phyloP scores from a whole-genome alignment of 805 yeast species.

The Pichia nanzhaoensis region DNA sequence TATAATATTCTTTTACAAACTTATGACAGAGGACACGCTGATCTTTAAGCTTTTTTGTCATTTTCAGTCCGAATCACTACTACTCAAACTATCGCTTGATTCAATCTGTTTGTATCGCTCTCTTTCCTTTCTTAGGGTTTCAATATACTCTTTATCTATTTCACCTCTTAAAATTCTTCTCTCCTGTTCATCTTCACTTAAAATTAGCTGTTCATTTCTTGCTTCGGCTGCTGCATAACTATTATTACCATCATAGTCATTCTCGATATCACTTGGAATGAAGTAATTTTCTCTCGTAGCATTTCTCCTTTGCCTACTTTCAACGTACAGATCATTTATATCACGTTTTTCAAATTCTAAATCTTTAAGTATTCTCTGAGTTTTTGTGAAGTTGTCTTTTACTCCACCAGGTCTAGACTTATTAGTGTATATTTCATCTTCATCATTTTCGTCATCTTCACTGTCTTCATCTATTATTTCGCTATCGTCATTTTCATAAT shows the following conservation, averaged over 20 bases:
- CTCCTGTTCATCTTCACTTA: slow-evolving; percentile 18
- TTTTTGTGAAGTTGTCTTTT: slow-evolving; percentile 2
- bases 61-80: slow-evolving; percentile 5
- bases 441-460: not conserved
- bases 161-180: slow-evolving; percentile 14
- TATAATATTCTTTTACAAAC: too few species aligned
- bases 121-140: slow-evolving; percentile 3
- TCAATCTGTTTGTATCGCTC: not conserved
- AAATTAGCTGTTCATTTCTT: slow-evolving; percentile 13
- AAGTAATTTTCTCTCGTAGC: slow-evolving; percentile 60
- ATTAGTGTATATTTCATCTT: not conserved
- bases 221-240: slow-evolving; percentile 17
- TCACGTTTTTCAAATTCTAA: slow-evolving; percentile 16
- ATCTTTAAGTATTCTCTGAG: slow-evolving; percentile 9
- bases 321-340: slow-evolving; percentile 6
- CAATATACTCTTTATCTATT: slow-evolving; percentile 8
- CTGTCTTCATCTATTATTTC: not conserved
- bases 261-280: slow-evolving; percentile 51
- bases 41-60: not conserved
- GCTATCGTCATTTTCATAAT: not conserved
- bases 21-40: not conserved
- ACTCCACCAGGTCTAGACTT: not conserved
- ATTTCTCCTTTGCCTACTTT: slow-evolving; percentile 7
- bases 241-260: slow-evolving; percentile 49
- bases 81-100: slow-evolving; percentile 7